Conservation (phyloP, 2,329 filamentous ascomycete species). For the Neocatenulostroma microsporum region DNA sequence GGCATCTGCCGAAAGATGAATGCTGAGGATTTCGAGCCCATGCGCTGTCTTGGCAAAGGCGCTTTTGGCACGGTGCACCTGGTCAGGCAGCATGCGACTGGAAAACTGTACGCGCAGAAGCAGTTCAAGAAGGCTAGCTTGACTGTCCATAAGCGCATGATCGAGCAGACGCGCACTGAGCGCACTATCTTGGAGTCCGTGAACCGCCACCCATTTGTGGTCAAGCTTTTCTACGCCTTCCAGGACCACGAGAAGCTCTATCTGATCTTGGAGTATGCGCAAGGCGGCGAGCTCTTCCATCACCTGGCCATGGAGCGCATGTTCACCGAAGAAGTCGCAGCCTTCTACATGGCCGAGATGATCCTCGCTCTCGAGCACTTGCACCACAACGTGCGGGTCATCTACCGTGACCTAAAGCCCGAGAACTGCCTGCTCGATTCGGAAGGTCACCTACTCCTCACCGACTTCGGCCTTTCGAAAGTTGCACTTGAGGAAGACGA, state of each 20-base stretch:
- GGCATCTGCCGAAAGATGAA: conserved; percentile 76
- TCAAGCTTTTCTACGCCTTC: conserved; percentile 98
- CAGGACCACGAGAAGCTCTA: conserved; percentile 97
- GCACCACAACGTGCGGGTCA: conserved; percentile 82
- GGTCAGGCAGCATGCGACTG: conserved; percentile 81
- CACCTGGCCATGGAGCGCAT: conserved; percentile 89
- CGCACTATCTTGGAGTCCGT: conserved; percentile 90
- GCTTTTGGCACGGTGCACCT: conserved; percentile 92
- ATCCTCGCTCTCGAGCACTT: conserved; percentile 88
- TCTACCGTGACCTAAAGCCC: conserved; percentile 95
- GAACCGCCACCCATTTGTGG: conserved; percentile 93
- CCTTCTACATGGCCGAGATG: conserved; percentile 99
- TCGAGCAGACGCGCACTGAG: conserved; percentile 97
- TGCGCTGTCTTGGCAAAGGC: conserved; percentile 91
- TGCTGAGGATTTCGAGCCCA: conserved; percentile 77
- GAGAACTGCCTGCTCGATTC: conserved; percentile 93
- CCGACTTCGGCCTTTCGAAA: conserved; percentile 95
- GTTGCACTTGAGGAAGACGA: conserved; percentile 65
- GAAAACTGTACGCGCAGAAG: conserved; percentile 91
- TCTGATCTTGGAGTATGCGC: conserved; percentile 86
- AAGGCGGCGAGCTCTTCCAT: conserved; percentile 81
- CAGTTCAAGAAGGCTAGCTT: conserved; percentile 96
- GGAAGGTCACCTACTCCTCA: conserved; percentile 78
- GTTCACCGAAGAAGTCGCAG: conserved; percentile 74
- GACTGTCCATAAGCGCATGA: conserved; percentile 87